Percentiles rank a stretch among this genome's conserved stretches.
Conservation (phyloP, 2,329 filamentous ascomycete species). For the Clarireedia paspali region DNA sequence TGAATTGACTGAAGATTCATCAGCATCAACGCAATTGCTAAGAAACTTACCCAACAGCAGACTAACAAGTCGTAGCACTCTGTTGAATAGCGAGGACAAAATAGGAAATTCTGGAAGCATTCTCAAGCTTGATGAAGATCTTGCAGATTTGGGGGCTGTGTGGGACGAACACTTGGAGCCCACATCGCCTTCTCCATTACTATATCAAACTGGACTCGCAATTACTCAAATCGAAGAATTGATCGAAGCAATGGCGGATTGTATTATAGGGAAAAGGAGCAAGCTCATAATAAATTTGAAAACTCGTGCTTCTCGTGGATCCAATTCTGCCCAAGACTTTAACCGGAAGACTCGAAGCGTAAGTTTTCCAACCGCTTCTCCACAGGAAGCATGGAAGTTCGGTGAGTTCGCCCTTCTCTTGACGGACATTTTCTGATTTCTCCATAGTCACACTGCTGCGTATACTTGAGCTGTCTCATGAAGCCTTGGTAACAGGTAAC, state of each 20-base stretch:
- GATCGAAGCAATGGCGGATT: slow-evolving; percentile 43
- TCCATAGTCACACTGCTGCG: slow-evolving; percentile 46
- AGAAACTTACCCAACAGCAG: slow-evolving; percentile 16
- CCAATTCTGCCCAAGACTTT: neutral
- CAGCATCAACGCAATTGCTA: slow-evolving; percentile 13
- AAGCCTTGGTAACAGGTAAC: slow-evolving; percentile 46
- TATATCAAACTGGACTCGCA: slow-evolving; percentile 28
- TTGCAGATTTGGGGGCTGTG: neutral
- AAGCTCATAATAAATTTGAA: slow-evolving; percentile 38
- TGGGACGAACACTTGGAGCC: neutral
- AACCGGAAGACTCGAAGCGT: slow-evolving; percentile 9
- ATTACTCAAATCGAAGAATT: slow-evolving; percentile 49
- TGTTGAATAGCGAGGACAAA: neutral
- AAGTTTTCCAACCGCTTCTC: slow-evolving; percentile 41
- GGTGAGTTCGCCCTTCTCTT: slow-evolving; percentile 32
- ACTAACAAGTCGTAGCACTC: neutral
- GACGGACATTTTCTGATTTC: slow-evolving; percentile 7
- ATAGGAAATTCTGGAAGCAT: neutral
- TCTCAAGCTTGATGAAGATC: neutral
- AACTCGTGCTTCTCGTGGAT: neutral
- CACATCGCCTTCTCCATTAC: neutral
- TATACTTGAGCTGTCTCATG: slow-evolving; percentile 52
- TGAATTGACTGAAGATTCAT: slow-evolving; percentile 5
- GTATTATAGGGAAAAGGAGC: slow-evolving; percentile 36
- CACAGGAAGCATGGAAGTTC: slow-evolving; percentile 44